A percentile compares a stretch with the other conserved stretches of the same genome.
Conservation (phyloP, 176 grass and related monocot genomes). For the Ananas comosus region DNA sequence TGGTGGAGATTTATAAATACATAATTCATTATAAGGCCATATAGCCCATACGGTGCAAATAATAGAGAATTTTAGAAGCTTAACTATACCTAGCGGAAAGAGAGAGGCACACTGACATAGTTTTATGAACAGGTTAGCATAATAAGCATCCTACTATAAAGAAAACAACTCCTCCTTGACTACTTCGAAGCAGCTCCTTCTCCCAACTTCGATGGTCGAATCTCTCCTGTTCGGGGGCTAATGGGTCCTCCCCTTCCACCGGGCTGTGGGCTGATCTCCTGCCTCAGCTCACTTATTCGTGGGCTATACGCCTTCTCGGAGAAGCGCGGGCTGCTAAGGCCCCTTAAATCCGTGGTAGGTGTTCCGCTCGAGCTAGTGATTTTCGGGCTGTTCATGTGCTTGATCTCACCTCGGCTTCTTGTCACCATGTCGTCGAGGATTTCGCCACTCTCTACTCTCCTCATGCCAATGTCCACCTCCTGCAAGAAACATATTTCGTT, state of each 20-base stretch:
- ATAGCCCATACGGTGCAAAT: no score
- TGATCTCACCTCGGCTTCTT: constrained; percentile 87
- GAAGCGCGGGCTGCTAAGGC: constrained; percentile 53
- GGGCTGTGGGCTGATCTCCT: constrained; percentile 32
- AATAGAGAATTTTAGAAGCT: no score
- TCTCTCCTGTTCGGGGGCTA: constrained; percentile 50
- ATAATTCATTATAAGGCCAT: no score
- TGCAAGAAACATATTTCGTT: constrained; percentile 36
- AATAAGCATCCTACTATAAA: no score
- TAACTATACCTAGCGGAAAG: no score
- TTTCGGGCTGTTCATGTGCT: constrained; percentile 83
- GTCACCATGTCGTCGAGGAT: constrained; percentile 83
- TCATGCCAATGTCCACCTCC: constrained; percentile 45
- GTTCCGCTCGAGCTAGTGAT: constrained; percentile 82
- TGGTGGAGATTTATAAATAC: no score
- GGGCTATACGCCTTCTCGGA: constrained; percentile 81
- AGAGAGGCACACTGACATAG: no score
- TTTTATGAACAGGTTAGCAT: no score
- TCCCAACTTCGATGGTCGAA: constrained; percentile 33
- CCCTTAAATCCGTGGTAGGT: constrained; percentile 56
- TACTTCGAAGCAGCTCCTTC: constrained; percentile 30
- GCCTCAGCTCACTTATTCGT: constrained; percentile 43
- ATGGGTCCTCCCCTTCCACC: constrained; percentile 4
- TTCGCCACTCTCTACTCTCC: constrained; percentile 47
- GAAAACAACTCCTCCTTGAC: background rate